A percentile compares a stretch with the other conserved stretches of the same genome.
Evolutionary conservation across 2,329 filamentous ascomycete species (phyloP).

Genomic region (Aspergillus vadensis): DNA sequence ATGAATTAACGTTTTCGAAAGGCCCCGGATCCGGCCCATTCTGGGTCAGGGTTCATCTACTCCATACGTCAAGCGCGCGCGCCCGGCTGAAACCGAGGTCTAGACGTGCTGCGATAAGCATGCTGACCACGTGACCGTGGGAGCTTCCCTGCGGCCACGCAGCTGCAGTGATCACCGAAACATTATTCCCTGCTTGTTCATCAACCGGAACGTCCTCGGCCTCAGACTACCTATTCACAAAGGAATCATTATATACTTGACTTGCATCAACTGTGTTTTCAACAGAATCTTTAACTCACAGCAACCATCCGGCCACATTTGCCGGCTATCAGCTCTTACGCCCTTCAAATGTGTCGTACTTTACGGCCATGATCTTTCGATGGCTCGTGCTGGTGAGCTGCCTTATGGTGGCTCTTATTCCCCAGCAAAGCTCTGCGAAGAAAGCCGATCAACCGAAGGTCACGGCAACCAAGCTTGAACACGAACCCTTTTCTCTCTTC

Average conservation of each 20-base stretch:
- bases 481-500: slow-evolving; percentile 68
- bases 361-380: slow-evolving; percentile 42
- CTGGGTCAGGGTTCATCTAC: background rate
- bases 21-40: background rate
- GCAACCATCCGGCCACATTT: background rate
- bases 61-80: background rate
- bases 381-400: slow-evolving; percentile 51
- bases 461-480: slow-evolving; percentile 64
- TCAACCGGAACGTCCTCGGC: background rate
- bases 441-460: slow-evolving; percentile 65
- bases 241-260: background rate
- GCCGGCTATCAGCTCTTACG: slow-evolving; percentile 1
- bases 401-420: slow-evolving; percentile 56
- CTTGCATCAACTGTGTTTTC: background rate
- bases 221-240: background rate
- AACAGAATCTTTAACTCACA: background rate
- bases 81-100: background rate
- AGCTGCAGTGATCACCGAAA: slow-evolving; percentile 15
- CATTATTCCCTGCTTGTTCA: background rate
- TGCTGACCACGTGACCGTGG: slow-evolving; percentile 31
- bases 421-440: slow-evolving; percentile 51
- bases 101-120: slow-evolving; percentile 23
- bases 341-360: slow-evolving; percentile 33
- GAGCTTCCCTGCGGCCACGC: slow-evolving; percentile 35
- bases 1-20: background rate